phyloP scores from a whole-genome alignment of 2,329 filamentous ascomycete species.

The Drechslerella coelobrocha region DNA sequence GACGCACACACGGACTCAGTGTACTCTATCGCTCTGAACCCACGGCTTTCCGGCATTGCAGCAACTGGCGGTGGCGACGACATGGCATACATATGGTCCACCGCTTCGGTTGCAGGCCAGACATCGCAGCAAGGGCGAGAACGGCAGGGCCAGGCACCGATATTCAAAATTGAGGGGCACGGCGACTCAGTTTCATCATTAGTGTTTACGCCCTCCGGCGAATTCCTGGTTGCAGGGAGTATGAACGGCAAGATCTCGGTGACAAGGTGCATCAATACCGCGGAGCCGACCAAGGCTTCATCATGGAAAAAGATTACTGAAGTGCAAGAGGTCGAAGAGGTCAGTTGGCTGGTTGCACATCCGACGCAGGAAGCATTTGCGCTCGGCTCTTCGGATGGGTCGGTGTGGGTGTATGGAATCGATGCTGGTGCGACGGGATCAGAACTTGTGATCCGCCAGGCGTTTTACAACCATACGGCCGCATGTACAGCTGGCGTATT shows the following conservation, averaged over 20 bases:
- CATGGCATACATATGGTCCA: constrained; percentile 74
- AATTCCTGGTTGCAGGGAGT: constrained; percentile 84
- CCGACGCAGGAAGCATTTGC: constrained; percentile 76
- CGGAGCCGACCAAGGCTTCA: constrained; percentile 56
- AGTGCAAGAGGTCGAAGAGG: constrained; percentile 87
- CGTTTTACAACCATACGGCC: constrained; percentile 87
- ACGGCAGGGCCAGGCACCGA: constrained; percentile 58
- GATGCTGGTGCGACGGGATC: constrained; percentile 68
- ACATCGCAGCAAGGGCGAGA: constrained; percentile 67
- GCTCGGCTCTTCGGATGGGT: constrained; percentile 86
- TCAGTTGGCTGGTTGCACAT: constrained; percentile 82
- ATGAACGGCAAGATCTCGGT: constrained; percentile 76
- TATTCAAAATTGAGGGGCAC: constrained; percentile 86
- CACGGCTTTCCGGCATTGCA: constrained; percentile 72
- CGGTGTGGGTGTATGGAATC: constrained; percentile 94
- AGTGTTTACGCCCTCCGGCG: constrained; percentile 81
- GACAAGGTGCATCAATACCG: constrained; percentile 67
- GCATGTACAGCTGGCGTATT: constrained; percentile 88
- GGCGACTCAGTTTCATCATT: constrained; percentile 88
- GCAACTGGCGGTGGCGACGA: constrained; percentile 89
- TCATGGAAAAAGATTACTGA: constrained; percentile 74
- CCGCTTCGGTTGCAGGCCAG: constrained; percentile 73
- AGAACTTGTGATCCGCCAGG: constrained; percentile 81
- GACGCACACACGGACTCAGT: constrained; percentile 88
- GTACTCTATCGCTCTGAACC: constrained; percentile 94